Evolutionary conservation across 345 rosid genomes (phyloP).

Genomic region (Passiflora organensis): DNA sequence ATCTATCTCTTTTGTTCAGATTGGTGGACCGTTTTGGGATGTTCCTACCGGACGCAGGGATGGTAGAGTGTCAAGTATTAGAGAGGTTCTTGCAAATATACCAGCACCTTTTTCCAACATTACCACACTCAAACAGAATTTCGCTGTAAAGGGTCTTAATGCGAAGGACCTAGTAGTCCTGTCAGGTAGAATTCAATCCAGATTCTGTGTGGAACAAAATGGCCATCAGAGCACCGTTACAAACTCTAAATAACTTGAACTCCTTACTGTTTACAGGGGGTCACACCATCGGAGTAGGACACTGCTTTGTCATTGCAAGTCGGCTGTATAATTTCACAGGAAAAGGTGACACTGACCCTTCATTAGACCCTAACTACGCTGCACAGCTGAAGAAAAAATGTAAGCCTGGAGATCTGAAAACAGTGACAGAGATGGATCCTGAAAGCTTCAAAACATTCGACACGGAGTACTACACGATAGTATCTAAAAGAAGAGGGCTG

Average conservation of each 20-base stretch:
- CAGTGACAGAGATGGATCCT: slow-evolving; percentile 51
- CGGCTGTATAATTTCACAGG: slow-evolving; percentile 62
- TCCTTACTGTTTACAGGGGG: slow-evolving; percentile 26
- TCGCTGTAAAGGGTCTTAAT: slow-evolving; percentile 40
- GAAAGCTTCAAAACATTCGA: slow-evolving; percentile 54
- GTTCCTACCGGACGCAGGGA: slow-evolving; percentile 61
- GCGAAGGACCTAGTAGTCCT: slow-evolving; percentile 48
- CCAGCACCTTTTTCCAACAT: slow-evolving; percentile 41
- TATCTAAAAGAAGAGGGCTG: slow-evolving; percentile 45
- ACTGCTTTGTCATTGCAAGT: slow-evolving; percentile 22
- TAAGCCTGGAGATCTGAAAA: slow-evolving; percentile 31
- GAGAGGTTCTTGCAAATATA: slow-evolving; percentile 26
- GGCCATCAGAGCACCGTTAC: neutral
- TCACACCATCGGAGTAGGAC: slow-evolving; percentile 62
- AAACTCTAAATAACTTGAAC: neutral
- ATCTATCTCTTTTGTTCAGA: slow-evolving; percentile 19
- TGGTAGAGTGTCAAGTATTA: slow-evolving; percentile 38
- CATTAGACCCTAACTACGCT: slow-evolving; percentile 45
- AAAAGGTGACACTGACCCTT: slow-evolving; percentile 50
- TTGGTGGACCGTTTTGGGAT: slow-evolving; percentile 51
- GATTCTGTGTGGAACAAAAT: neutral
- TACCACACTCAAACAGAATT: slow-evolving; percentile 23
- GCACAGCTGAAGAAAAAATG: slow-evolving; percentile 40
- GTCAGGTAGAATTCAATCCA: slow-evolving; percentile 27
- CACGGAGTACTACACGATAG: slow-evolving; percentile 35